Evolutionary conservation across 768 basidiomycete genomes (phyloP), one percentile per base, ranked within the genome.

Genomic region (Podaxis carcinomalis): DNA sequence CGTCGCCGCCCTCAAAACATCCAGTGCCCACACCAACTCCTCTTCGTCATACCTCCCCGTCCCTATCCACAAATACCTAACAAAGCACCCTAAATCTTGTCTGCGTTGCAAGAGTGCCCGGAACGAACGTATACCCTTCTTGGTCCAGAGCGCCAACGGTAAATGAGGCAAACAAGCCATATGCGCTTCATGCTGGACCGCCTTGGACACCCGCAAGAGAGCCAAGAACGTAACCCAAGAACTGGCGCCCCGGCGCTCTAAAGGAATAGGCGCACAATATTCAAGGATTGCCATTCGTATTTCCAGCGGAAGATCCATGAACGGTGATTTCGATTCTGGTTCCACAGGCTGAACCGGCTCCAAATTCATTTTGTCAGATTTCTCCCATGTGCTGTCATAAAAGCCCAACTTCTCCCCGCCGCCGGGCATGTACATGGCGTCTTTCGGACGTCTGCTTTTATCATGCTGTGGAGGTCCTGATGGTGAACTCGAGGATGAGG

Each of bases 91-190:
- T n/a, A 70, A 23, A n/a, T 63, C 50, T 14, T 65, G 56, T 14
- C 63, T 65, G 14, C 53, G 10, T 35, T 62, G 55, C 13, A 72
- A 59, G 50, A 72, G 51, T 9, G 66, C 61, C 52, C 66, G 62
- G 57, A 77, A 78, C 0, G 75, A 73, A 14, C 51, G 28, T 37
- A 78, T 61, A 57, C 75, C 73, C 57, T 69, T 69, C 23, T 68
- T 67, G 16, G 68, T 70, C 60, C 70, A 70, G 10, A 78, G 64
- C 37, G 68, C 66, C 51, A 78, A 65, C 28, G 73, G 71, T 66
- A 74, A 72, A 53, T 60, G 66, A 25, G 77, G 73, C 2, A 78
- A 57, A 57, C 75, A 75, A 1, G 72, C 73, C n/a, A 67, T 63
- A 32, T 72, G 68, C 7, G 75, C 68, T 54, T 72, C 63, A n/a